Evolutionary conservation across 2,329 filamentous ascomycete genomes (phyloP).

Genomic region (Fusarium sterilihyphosum): DNA sequence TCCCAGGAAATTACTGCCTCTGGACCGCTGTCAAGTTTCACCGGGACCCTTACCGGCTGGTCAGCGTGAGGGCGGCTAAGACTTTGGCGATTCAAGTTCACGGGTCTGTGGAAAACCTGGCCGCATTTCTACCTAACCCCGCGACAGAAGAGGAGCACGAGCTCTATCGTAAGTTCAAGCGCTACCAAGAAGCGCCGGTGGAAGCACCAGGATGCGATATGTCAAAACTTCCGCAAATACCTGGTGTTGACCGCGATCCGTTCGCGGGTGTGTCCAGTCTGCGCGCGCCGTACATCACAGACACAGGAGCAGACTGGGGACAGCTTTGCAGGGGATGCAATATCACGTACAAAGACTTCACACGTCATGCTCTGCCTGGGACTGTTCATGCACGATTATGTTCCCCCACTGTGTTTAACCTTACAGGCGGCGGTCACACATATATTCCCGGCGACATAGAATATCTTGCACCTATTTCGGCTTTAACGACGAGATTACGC

Average conservation of each 20-base stretch:
- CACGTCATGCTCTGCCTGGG: accelerated
- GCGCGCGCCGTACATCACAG: neutral
- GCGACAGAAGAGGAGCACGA: neutral
- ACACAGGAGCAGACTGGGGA: neutral
- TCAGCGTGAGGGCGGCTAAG: neutral
- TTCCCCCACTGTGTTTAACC: too few relatives aligned
- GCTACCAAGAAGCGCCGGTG: neutral
- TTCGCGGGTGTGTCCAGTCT: neutral
- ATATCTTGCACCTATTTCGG: too few relatives aligned
- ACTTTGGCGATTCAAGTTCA: neutral
- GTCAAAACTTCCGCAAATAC: neutral
- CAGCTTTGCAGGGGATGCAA: neutral
- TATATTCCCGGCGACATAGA: accelerated
- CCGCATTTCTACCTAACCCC: neutral
- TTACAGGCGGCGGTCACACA: accelerated
- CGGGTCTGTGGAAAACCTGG: neutral
- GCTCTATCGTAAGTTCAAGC: accelerated
- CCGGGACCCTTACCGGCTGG: accelerated
- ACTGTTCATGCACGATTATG: neutral
- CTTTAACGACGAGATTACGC: neutral
- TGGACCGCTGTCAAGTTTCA: accelerated
- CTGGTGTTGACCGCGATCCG: accelerated
- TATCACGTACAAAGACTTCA: neutral
- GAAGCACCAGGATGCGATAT: neutral
- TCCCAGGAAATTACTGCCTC: neutral